Evolutionary conservation across 345 rosid genomes (phyloP), one percentile per base, ranked within the genome.

Genomic region (Sonneratia caseolaris): DNA sequence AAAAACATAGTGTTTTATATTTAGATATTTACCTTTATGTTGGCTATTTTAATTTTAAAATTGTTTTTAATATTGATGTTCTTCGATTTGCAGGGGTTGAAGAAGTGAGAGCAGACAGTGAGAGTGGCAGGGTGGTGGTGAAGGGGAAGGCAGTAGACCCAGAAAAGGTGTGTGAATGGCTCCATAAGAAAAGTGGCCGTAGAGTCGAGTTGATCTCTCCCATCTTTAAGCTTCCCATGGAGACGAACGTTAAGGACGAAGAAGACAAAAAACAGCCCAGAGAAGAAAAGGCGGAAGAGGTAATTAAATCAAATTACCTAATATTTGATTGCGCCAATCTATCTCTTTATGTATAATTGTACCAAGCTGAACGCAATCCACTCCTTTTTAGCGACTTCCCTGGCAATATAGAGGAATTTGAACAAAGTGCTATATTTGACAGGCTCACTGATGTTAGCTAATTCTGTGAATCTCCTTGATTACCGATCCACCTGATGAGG

Each of bases 161-260:
- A 24, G 70, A 64, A 42, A 87, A 83, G 78, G 84, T 89, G 10
- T 82, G 79, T 42, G 86, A 89, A 77, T 83, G 91, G 72, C 78
- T 89, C 18, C 82, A 81, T 57, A 87, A 81, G 84, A 89, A 87
- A 79, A 87, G 88, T 69, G 90, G 95, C 3, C 77, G 82, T 37
- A 89, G 82, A 83, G 95, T 89, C 42, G 91, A 86, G 83, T 15
- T 89, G 8, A 76, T 89, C 75, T 89, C 95, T 0, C 95, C 95
- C 45, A 73, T 89, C 85, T 91, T 90, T 7, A 79, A 80, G 36
- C 86, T 85, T 47, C 79, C 81, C 0, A 77, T 77, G 51, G 84
- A 80, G 78, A 69, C 70, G 47, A 79, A 71, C 43, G 43, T 40
- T 9, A 69, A 76, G 57, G 81, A 81, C 32, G 32, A 27, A 68